Conservation (phyloP, 768 basidiomycete genomes). For the Boletus sp. region DNA sequence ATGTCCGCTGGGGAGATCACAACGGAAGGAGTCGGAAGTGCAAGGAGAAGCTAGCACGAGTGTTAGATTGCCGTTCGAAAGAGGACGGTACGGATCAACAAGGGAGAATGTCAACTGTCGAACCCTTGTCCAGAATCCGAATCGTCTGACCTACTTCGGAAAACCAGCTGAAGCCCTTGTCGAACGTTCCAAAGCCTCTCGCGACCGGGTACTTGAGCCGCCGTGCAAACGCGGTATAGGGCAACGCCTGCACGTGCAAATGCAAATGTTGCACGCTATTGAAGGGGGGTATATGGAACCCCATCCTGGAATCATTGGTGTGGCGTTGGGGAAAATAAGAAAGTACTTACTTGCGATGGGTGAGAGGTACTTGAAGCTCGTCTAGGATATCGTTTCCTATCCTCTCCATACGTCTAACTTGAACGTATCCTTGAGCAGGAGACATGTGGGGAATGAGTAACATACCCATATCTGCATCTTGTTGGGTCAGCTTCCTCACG, state of each 20-base stretch:
- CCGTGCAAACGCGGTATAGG: conserved; percentile 46
- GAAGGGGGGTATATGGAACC: conserved; percentile 82
- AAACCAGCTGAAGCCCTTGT: conserved; percentile 78
- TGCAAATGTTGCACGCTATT: conserved; percentile 72
- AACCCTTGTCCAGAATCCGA: conserved; percentile 54
- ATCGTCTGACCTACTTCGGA: conserved; percentile 59
- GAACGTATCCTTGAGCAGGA: conserved; percentile 19
- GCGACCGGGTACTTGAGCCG: conserved; percentile 50
- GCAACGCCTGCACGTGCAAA: conserved; percentile 68
- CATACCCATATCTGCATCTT: conserved; percentile 52
- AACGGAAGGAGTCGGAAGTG: too few species aligned
- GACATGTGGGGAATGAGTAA: conserved; percentile 6
- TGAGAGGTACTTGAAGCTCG: conserved; percentile 38
- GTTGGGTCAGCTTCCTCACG: conserved; percentile 44
- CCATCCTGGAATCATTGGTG: conserved; percentile 48
- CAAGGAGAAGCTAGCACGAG: too few species aligned
- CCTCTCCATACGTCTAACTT: conserved; percentile 46
- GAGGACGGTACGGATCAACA: conserved; percentile 30
- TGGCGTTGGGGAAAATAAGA: neutral
- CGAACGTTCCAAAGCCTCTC: conserved; percentile 36
- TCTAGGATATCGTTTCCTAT: conserved; percentile 57
- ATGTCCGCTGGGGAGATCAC: neutral
- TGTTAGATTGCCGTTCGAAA: neutral
- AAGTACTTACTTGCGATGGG: conserved; percentile 45
- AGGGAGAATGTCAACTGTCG: conserved; percentile 50